Base-by-base conservation (phyloP, 331 rosid species). In the Pyrus hybrid region DNA sequence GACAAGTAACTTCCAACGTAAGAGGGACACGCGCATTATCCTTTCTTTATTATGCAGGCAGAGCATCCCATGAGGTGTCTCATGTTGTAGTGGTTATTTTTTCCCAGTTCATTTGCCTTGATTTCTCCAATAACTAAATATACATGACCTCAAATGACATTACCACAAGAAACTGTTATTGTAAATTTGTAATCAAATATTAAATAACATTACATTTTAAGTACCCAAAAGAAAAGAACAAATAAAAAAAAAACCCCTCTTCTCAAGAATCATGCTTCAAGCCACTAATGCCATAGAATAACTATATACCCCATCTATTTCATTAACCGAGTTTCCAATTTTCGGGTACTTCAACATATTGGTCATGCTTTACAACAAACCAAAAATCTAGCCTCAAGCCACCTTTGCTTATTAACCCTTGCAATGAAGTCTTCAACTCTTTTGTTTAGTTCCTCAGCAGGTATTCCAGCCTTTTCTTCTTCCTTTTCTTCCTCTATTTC, bases 401-500 rank as follows among this genome's bases (percentile, higher is more conserved):
- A 43, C 79, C 83, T 79, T 74, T 86, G 90, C 54, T 63, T 84
- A 62, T 84, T 86, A 29, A 86, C 78, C 84, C 78, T 83, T 26
- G 89, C 87, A 82, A 86, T 83, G 29, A 83, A 86, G 11, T 79
- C 88, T 33, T 86, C 90, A 18, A 74, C 86, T 71, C 79, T 84
- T 74, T 51, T 84, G 49, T 81, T 86, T 16, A 84, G 76, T 70
- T 86, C 90, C 41, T 83, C 84, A 41, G 76, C 61, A 13, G 84
- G 83, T 67, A 83, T 70, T 56, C 76, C 80, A 26, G 8, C 61
- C 22, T 77, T 72, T 1, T 63, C 77, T 11, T 49, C 68, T 5
- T 35, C 76, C n/a, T n/a, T n/a, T n/a, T n/a, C n/a, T 12, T 66
- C 45, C 45, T 37, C 45, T 13, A 1, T 37, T 37, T 37, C 45